These are phyloP conservation scores for Fallopia convolvulus DNA, from an alignment of 148 eudicot species.

Conservation along the genomic window DNA sequence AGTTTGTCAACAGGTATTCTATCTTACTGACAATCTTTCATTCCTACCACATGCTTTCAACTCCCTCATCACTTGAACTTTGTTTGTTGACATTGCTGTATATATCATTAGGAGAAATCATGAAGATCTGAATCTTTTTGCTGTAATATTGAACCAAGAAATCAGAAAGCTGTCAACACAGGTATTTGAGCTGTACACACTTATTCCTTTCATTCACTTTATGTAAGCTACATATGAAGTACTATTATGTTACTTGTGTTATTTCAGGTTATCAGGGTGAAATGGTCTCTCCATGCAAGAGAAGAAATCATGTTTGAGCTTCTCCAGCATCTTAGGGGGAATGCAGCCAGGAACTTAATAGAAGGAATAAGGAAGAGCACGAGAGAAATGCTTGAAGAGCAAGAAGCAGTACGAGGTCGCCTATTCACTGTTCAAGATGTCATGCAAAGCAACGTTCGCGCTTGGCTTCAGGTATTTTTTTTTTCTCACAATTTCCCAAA, in stretches of 20 bases:
- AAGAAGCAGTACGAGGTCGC: constrained; percentile 97
- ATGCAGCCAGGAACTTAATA: constrained; percentile 43
- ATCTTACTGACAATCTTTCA: neutral
- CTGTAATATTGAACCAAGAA: constrained; percentile 80
- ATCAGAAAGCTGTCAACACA: constrained; percentile 71
- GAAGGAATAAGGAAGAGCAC: constrained; percentile 68
- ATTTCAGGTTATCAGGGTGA: constrained; percentile 81
- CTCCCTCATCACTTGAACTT: constrained; percentile 6
- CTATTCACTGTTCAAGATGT: constrained; percentile 94
- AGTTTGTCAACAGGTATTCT: constrained; percentile 74
- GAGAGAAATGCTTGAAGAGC: constrained; percentile 84
- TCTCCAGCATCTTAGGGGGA: constrained; percentile 75
- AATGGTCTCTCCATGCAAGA: constrained; percentile 97
- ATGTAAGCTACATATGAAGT: neutral
- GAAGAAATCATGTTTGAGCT: constrained; percentile 96
- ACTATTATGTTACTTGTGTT: neutral
- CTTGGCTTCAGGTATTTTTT: constrained; percentile 83
- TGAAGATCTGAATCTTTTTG: constrained; percentile 81
- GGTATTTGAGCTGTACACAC: constrained; percentile 27
- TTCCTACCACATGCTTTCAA: neutral
- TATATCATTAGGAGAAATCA: constrained; percentile 60
- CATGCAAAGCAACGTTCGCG: constrained; percentile 84
- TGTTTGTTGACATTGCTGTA: neutral
- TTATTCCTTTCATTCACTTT: neutral
- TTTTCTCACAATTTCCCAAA: neutral